A percentile compares a stretch with the other conserved stretches of the same genome.
phyloP scores from a whole-genome alignment of 2,329 filamentous ascomycete genomes.

The Cercospora sp. region DNA sequence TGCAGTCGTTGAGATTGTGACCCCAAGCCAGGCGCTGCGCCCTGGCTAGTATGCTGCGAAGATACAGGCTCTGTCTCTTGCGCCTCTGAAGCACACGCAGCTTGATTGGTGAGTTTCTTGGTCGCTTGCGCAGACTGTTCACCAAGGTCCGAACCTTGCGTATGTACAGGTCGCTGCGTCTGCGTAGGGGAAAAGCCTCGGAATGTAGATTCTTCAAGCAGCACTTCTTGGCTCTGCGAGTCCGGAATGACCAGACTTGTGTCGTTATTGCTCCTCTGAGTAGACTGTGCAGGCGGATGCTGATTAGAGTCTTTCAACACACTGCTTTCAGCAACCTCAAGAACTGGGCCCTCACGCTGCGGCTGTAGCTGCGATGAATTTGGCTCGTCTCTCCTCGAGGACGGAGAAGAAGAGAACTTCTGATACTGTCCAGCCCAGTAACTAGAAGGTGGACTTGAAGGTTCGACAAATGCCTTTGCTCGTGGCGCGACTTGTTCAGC shows the following conservation, averaged over 20 bases:
- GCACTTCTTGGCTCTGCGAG: conserved; percentile 25
- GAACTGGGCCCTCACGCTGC: neutral
- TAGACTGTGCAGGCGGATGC: conserved; percentile 14
- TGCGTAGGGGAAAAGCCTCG: conserved; percentile 17
- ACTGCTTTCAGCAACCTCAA: conserved; percentile 9
- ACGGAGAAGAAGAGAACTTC: conserved; percentile 11
- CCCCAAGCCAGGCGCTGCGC: too few relatives aligned
- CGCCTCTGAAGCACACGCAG: neutral
- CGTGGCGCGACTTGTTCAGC: neutral
- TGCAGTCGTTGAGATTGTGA: neutral
- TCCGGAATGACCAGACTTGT: conserved; percentile 27
- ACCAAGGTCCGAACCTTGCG: neutral
- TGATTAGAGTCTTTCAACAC: neutral
- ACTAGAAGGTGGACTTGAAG: conserved; percentile 33
- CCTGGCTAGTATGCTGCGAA: neutral
- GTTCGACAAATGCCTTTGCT: neutral
- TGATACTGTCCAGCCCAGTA: conserved; percentile 31
- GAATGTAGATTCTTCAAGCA: conserved; percentile 18
- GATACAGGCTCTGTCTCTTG: neutral
- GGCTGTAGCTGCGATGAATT: neutral
- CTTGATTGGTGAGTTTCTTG: too few relatives aligned
- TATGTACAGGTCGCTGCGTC: neutral
- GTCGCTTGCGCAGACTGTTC: too few relatives aligned
- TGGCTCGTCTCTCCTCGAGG: conserved; percentile 3
- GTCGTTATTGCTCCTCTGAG: conserved; percentile 20